Evolutionary conservation across 768 basidiomycete species (phyloP).

Genomic region (Boletus reticuloceps): DNA sequence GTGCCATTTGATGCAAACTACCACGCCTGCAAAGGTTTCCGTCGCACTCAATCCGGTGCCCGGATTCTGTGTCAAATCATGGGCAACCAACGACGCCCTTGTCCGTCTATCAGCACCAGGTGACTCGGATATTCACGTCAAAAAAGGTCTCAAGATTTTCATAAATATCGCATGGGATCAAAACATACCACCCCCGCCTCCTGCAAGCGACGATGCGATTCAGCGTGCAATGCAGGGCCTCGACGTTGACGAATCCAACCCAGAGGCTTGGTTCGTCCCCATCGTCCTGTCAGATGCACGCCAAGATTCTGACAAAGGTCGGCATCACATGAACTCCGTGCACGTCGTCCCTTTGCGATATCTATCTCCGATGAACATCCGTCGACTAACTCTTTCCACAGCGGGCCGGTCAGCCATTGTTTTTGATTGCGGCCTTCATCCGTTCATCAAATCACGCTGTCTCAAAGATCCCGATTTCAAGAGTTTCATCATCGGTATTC

Average conservation of each 20-base stretch:
- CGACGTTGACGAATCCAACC: conserved; percentile 37
- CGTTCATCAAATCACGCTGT: conserved; percentile 54
- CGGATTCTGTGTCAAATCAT: conserved; percentile 72
- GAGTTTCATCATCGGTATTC: conserved; percentile 61
- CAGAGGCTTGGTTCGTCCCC: conserved; percentile 61
- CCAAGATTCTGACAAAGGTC: conserved; percentile 70
- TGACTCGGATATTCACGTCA: conserved; percentile 27
- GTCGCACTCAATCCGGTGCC: conserved; percentile 53
- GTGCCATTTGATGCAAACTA: conserved; percentile 18
- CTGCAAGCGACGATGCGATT: conserved; percentile 55
- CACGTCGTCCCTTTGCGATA: conserved; percentile 7
- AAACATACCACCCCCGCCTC: conserved; percentile 66
- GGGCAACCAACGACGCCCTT: conserved; percentile 40
- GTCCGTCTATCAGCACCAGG: conserved; percentile 12
- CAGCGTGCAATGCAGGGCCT: conserved; percentile 56
- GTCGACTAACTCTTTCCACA: conserved; percentile 25
- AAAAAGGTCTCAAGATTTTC: conserved; percentile 61
- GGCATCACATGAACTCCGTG: conserved; percentile 14
- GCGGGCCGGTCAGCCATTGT: conserved; percentile 70
- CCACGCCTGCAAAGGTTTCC: conserved; percentile 12
- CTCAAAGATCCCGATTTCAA: conserved; percentile 65
- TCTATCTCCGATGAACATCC: conserved; percentile 16
- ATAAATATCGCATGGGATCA: conserved; percentile 71
- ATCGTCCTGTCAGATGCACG: conserved; percentile 65
- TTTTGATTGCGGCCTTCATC: conserved; percentile 70